Conservation (phyloP, 2,329 filamentous ascomycete species). For the Exophiala viscosa region DNA sequence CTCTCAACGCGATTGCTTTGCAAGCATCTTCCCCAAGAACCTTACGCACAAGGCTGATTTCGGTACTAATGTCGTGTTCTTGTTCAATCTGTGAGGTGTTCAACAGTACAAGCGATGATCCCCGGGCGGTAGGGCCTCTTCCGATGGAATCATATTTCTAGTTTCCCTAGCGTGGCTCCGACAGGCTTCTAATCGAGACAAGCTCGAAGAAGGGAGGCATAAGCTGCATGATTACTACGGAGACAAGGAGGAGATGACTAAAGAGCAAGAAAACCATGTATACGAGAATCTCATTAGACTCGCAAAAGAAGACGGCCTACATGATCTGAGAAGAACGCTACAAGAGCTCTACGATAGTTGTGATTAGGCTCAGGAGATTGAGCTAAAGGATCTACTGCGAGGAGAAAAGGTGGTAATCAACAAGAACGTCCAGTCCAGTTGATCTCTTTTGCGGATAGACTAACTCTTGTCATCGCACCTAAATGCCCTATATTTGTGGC, state of each 20-base stretch:
- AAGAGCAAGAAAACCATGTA: background rate
- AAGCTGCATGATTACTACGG: background rate
- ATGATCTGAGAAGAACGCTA: background rate
- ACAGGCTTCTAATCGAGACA: background rate
- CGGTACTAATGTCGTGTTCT: background rate
- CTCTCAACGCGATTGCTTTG: background rate
- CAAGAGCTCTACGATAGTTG: background rate
- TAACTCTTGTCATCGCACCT: too few species aligned
- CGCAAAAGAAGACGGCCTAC: background rate
- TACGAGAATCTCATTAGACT: background rate
- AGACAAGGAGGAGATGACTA: background rate
- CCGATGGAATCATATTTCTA: background rate
- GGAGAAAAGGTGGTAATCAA: too few species aligned
- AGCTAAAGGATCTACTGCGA: too few species aligned
- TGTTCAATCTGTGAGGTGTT: background rate
- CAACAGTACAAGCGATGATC: background rate
- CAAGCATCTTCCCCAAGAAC: background rate
- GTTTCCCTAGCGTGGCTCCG: background rate
- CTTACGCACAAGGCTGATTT: background rate
- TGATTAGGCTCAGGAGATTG: too few species aligned
- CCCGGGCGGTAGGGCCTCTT: background rate
- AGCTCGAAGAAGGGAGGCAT: background rate
- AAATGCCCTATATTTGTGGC: too few species aligned
- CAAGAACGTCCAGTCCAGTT: too few species aligned
- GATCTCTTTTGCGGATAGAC: too few species aligned